These are phyloP conservation scores for Theobroma cacao DNA, from an alignment of 345 rosid species.

Conservation along the genomic window DNA sequence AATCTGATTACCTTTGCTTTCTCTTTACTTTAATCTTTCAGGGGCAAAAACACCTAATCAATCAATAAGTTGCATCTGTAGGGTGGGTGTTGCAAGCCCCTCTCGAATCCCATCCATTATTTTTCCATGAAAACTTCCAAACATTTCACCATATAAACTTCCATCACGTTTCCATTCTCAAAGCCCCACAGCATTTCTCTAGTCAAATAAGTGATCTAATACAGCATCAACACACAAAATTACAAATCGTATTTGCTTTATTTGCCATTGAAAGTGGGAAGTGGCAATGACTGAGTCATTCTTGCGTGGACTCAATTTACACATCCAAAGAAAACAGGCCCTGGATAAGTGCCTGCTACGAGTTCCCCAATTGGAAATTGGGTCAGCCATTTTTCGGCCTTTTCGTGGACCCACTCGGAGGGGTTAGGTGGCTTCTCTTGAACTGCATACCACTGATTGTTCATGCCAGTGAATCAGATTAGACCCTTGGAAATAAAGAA, in stretches of 20 bases:
- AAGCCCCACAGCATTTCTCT: not conserved
- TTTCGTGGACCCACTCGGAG: not conserved
- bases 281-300: constrained; percentile 5
- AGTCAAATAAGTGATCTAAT: not conserved
- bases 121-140: constrained; percentile 1
- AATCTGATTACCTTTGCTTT: not conserved
- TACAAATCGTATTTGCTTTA: not conserved
- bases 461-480: not conserved
- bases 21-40: not conserved
- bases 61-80: not conserved
- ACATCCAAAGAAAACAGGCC: not conserved
- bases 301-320: constrained; percentile 3
- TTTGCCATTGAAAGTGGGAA: not conserved
- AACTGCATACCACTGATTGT: not conserved
- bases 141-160: not conserved
- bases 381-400: not conserved
- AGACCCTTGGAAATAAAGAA: not conserved
- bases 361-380: not conserved
- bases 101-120: not conserved
- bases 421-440: not conserved
- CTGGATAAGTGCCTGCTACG: not conserved
- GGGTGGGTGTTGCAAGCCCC: not conserved
- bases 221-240: not conserved
- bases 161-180: not conserved
- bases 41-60: not conserved